Conservation (phyloP, 768 basidiomycete species). For the Lentinula lateritia region DNA sequence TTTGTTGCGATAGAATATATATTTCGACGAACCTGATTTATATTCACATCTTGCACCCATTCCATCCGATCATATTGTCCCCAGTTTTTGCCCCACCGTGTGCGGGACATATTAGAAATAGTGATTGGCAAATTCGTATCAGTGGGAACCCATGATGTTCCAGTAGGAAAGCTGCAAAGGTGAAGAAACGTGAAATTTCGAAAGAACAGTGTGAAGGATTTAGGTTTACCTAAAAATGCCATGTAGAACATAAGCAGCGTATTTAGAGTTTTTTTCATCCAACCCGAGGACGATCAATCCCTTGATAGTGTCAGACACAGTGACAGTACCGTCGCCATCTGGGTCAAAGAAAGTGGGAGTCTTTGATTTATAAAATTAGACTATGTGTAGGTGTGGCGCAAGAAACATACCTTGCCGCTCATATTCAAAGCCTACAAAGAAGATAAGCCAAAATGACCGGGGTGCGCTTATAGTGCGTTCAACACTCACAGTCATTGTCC, state of each 20-base stretch:
- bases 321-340: slow-evolving; percentile 18
- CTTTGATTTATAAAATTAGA: neutral
- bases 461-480: too few species aligned
- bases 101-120: slow-evolving; percentile 13
- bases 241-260: slow-evolving; percentile 19
- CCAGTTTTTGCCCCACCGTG: slow-evolving; percentile 21
- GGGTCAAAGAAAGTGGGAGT: slow-evolving; percentile 20
- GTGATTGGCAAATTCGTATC: slow-evolving; percentile 16
- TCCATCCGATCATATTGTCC: slow-evolving; percentile 17
- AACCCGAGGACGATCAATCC: slow-evolving; percentile 19
- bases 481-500: slow-evolving; percentile 10
- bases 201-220: neutral
- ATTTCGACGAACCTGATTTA: slow-evolving; percentile 6
- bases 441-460: neutral
- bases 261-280: slow-evolving; percentile 12
- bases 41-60: slow-evolving; percentile 15
- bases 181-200: neutral
- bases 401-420: slow-evolving; percentile 11
- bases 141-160: slow-evolving; percentile 16
- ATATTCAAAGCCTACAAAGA: slow-evolving; percentile 12
- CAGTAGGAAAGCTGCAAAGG: slow-evolving; percentile 14
- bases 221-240: slow-evolving; percentile 13
- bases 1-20: neutral
- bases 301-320: slow-evolving; percentile 13
- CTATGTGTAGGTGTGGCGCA: neutral